Evolutionary conservation across 768 basidiomycete species (phyloP).

Genomic region (Dioszegia aurantiaca): DNA sequence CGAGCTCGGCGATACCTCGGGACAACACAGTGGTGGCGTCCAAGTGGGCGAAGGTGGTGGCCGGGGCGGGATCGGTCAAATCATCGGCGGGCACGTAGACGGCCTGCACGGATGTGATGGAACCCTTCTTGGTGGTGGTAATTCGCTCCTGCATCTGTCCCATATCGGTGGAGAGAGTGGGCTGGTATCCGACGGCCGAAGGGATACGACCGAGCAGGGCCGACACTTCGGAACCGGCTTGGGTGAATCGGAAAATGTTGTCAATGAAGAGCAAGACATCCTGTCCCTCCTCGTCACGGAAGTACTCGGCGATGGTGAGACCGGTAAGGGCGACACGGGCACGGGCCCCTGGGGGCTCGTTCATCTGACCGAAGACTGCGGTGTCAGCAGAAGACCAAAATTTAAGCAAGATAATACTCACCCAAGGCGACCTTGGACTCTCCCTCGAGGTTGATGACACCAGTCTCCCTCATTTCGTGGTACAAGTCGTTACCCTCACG

Average conservation of each 20-base stretch:
- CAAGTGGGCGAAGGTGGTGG: slow-evolving; percentile 99
- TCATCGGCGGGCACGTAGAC: slow-evolving; percentile 99
- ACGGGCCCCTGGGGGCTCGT: slow-evolving; percentile 99
- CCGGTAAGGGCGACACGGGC: slow-evolving; percentile 99
- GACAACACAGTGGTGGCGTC: slow-evolving; percentile 99
- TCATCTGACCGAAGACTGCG: slow-evolving; percentile 98
- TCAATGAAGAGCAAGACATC: slow-evolving; percentile 99
- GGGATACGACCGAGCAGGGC: slow-evolving; percentile 99
- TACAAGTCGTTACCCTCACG: slow-evolving; percentile 92
- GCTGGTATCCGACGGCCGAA: slow-evolving; percentile 99
- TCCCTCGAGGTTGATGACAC: slow-evolving; percentile 99
- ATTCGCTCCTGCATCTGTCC: slow-evolving; percentile 99
- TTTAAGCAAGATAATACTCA: slow-evolving; percentile 13
- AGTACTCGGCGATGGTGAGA: slow-evolving; percentile 99
- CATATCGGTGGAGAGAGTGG: slow-evolving; percentile 99
- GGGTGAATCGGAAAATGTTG: slow-evolving; percentile 99
- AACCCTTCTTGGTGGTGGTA: slow-evolving; percentile 99
- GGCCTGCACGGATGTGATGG: slow-evolving; percentile 98
- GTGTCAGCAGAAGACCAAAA: slow-evolving; percentile 6
- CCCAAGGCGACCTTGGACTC: slow-evolving; percentile 97
- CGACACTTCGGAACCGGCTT: slow-evolving; percentile 99
- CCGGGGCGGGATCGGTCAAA: slow-evolving; percentile 99
- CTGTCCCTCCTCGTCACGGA: slow-evolving; percentile 99
- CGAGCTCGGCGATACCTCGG: slow-evolving; percentile 75
- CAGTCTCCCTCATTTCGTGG: slow-evolving; percentile 92